These are phyloP conservation scores for Stramenopiles sp. DNA, from an alignment of 352 stramenopile species.

Conservation along the genomic window DNA sequence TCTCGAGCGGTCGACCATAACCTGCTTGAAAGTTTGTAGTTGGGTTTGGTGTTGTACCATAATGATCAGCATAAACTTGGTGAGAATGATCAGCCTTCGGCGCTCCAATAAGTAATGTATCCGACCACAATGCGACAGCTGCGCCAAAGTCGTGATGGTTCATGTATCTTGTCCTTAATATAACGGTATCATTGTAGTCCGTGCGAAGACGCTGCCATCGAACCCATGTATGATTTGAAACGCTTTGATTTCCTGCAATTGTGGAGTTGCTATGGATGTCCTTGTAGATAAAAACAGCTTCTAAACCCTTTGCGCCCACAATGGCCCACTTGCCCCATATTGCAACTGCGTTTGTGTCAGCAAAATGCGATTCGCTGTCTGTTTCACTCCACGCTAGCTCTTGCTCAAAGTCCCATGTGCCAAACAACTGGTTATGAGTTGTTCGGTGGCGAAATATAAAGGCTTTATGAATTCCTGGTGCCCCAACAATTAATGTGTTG, in stretches of 20 bases:
- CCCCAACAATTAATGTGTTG: neutral
- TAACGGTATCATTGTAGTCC: neutral
- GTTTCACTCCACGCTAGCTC: neutral
- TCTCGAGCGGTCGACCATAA: neutral
- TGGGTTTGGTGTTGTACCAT: neutral
- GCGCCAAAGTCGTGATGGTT: constrained; percentile 60
- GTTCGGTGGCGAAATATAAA: neutral
- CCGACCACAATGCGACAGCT: constrained; percentile 47
- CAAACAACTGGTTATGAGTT: neutral
- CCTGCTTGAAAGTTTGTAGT: neutral
- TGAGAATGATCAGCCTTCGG: constrained; percentile 46
- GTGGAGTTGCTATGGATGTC: neutral
- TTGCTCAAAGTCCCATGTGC: neutral
- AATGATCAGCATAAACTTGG: constrained; percentile 9
- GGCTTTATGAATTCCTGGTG: neutral
- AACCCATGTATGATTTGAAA: no score
- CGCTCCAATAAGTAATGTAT: constrained; percentile 64
- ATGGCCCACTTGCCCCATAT: constrained; percentile 62
- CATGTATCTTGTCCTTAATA: neutral
- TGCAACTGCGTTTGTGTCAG: constrained; percentile 34
- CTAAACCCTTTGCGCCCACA: constrained; percentile 49
- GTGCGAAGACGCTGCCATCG: neutral
- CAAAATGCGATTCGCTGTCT: neutral
- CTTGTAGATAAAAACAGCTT: constrained; percentile 34
- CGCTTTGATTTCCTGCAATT: no score